A percentile compares a stretch with the other conserved stretches of the same genome.
Conservation (phyloP, 495 filamentous ascomycete genomes). For the Neurospora sp. region DNA sequence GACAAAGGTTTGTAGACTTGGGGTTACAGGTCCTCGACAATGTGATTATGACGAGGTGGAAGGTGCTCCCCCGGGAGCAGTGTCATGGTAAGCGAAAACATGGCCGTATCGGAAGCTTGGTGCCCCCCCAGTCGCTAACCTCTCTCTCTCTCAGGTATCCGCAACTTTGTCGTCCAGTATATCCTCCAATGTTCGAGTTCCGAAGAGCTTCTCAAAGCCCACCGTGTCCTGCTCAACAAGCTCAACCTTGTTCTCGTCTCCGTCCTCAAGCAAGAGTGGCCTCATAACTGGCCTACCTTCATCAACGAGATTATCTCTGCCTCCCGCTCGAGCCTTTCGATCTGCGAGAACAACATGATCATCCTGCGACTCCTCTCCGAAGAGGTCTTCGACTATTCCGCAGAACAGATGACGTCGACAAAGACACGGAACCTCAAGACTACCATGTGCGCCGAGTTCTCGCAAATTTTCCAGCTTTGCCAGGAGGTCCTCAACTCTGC, state of each 20-base stretch:
- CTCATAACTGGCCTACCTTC: slow-evolving; percentile 99
- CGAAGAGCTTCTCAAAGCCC: slow-evolving; percentile 70
- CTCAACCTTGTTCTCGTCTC: slow-evolving; percentile 94
- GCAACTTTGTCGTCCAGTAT: slow-evolving; percentile 96
- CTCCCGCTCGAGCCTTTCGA: slow-evolving; percentile 84
- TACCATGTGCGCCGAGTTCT: slow-evolving; percentile 97
- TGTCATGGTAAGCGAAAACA: slow-evolving; percentile 57
- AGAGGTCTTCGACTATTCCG: slow-evolving; percentile 97
- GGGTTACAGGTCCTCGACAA: slow-evolving; percentile 93
- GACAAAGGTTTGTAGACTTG: slow-evolving; percentile 53
- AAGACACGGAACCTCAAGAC: slow-evolving; percentile 95
- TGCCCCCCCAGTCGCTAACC: background rate
- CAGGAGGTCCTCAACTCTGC: slow-evolving; percentile 85
- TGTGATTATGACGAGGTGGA: slow-evolving; percentile 99
- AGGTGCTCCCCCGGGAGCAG: slow-evolving; percentile 88
- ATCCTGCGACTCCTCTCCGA: slow-evolving; percentile 93
- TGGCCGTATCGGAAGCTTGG: background rate
- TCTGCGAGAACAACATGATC: slow-evolving; percentile 99
- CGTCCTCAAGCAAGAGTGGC: slow-evolving; percentile 98
- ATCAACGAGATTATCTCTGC: slow-evolving; percentile 99
- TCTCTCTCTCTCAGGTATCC: slow-evolving; percentile 56
- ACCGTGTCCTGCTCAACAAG: slow-evolving; percentile 90
- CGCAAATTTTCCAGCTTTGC: slow-evolving; percentile 93
- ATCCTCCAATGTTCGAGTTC: slow-evolving; percentile 87
- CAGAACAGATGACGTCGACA: slow-evolving; percentile 93